Evolutionary conservation across 257 asterid genomes (phyloP).

Genomic region (Solanum arcanum): DNA sequence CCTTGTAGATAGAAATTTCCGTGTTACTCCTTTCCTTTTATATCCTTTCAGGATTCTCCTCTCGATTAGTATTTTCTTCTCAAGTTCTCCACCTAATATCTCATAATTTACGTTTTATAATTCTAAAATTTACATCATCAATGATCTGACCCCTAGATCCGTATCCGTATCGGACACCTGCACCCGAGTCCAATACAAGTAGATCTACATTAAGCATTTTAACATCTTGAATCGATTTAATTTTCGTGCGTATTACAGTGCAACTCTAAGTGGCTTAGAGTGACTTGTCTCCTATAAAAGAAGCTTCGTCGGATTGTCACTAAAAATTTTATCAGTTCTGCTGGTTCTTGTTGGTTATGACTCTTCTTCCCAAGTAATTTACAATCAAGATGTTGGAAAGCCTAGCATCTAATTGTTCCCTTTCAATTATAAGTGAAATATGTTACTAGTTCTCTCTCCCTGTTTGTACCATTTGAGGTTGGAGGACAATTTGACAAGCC

Average conservation of each 20-base stretch:
- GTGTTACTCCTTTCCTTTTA: not conserved
- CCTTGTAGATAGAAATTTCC: not conserved
- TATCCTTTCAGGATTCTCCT: not conserved
- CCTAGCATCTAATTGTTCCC: not conserved
- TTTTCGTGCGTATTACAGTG: not conserved
- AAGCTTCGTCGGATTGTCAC: not conserved
- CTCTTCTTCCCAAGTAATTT: not conserved
- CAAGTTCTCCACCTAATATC: not conserved
- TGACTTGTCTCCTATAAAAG: not conserved
- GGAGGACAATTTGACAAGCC: not conserved
- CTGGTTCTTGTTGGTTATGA: not conserved
- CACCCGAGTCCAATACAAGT: not conserved
- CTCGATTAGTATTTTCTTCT: not conserved
- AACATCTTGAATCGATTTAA: not conserved
- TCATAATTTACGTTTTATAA: not conserved
- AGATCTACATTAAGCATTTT: not conserved
- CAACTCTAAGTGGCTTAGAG: not conserved
- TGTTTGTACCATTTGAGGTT: not conserved
- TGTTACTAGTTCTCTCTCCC: not conserved
- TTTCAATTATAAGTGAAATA: not conserved
- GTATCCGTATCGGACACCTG: not conserved
- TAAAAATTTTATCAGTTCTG: not conserved
- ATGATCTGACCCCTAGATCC: not conserved
- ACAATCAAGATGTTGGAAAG: not conserved
- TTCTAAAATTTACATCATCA: not conserved